Percentiles rank a stretch among this genome's conserved stretches.
phyloP scores from a whole-genome alignment of 2,329 filamentous ascomycete species.

The Thielaviopsis punctulata region DNA sequence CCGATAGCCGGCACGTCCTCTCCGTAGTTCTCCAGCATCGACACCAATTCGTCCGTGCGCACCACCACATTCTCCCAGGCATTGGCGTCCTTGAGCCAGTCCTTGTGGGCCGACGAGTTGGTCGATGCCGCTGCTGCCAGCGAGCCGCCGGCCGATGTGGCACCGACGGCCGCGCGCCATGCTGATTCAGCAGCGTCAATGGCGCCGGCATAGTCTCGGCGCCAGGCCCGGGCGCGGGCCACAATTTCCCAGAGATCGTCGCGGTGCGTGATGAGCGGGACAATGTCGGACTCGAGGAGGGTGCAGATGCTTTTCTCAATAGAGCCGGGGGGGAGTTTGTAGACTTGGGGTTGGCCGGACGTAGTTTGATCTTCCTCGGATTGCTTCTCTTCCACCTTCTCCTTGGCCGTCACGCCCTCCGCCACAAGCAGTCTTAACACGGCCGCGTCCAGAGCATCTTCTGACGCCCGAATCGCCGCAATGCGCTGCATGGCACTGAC shows the following conservation, averaged over 20 bases:
- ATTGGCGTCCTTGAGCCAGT: conserved; percentile 35
- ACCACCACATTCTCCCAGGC: conserved; percentile 58
- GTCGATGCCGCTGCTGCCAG: conserved; percentile 26
- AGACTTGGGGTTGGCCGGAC: not conserved
- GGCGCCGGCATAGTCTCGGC: conserved; percentile 49
- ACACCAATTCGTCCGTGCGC: conserved; percentile 65
- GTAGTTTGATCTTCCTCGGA: conserved; percentile 22
- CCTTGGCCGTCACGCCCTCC: conserved; percentile 40
- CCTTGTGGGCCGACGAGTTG: conserved; percentile 10
- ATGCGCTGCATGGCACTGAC: conserved; percentile 58
- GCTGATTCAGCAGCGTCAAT: conserved; percentile 77
- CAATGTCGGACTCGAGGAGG: conserved; percentile 56
- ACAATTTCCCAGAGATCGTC: conserved; percentile 63
- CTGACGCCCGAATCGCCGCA: conserved; percentile 59
- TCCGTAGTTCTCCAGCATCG: conserved; percentile 68
- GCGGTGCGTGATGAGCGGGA: conserved; percentile 69
- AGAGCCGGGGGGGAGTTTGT: conserved; percentile 33
- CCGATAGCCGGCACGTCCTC: conserved; percentile 49
- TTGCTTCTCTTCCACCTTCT: no score
- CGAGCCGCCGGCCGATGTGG: conserved; percentile 29
- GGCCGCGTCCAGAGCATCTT: conserved; percentile 59
- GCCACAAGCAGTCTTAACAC: conserved; percentile 56
- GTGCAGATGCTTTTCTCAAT: conserved; percentile 46
- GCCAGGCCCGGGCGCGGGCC: conserved; percentile 55
- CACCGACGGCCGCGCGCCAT: conserved; percentile 55